Evolutionary conservation across 2,329 filamentous ascomycete species (phyloP), one percentile per base, ranked within the genome.

Genomic region (Hypoxylon sp.): DNA sequence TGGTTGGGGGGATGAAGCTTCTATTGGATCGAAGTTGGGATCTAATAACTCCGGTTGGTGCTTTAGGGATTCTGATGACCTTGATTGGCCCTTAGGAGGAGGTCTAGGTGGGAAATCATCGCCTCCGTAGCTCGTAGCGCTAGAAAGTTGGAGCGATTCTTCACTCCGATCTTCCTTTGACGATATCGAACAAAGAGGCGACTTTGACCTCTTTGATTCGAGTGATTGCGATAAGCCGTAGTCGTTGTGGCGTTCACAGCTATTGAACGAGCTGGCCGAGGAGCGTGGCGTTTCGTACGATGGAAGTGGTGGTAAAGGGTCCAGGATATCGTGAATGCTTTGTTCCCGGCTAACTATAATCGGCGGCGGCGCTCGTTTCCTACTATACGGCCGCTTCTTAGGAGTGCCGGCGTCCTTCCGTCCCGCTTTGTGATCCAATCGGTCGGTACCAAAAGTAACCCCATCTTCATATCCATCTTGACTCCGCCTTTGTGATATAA

Each of bases 251-350:
- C 76, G 78, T 44, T 84, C 80, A 62, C 76, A 82, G 68, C 80
- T 83, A 72, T 80, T 83, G 73, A 85, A 81, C 75, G 84, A 86
- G 69, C 80, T 83, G 50, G 78, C 79, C 24, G 83, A 82, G 17
- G 82, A 82, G 64, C 79, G 76, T 48, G 79, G 77, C 11, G 77
- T 80, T 54, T 77, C 78, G 57, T 72, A 78, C n/a, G 61, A 35
- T 15, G 80, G 79, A 17, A 82, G 74, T 50, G 80, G 77, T 53
- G 83, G 80, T 24, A 81, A 64, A 44, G 81, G 77, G 24, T 76
- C 76, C 32, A 79, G 74, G 62, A 81, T 79, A 67, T 79, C 78
- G 72, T 82, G 79, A 58, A 81, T 75, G 62, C 80, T 81, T 64
- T 80, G 76, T 67, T 79, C 75, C 61, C 78, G 79, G 59, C 77